These are phyloP conservation scores for Dalbergia cochinchinensis DNA, from an alignment of 306 rosid species.

Conservation along the genomic window DNA sequence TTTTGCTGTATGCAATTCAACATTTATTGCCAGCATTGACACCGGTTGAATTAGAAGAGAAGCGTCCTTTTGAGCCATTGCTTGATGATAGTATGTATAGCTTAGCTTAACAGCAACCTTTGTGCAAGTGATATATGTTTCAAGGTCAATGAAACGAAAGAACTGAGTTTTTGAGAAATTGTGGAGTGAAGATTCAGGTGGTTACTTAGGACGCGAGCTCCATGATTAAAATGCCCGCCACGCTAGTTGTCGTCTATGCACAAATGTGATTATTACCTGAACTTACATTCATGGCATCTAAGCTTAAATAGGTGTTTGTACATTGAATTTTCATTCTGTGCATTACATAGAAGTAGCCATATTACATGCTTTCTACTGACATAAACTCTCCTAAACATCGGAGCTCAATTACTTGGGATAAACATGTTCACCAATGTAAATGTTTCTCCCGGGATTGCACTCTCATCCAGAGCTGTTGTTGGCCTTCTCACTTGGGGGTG, in stretches of 20 bases:
- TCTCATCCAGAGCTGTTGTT: conserved; percentile 9
- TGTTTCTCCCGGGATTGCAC: conserved; percentile 25
- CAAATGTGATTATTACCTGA: conserved; percentile 11
- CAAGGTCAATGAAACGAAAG: neutral
- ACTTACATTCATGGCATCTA: conserved; percentile 38
- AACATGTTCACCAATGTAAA: conserved; percentile 8
- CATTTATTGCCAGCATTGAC: neutral
- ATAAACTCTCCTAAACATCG: conserved; percentile 19
- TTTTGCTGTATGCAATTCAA: conserved; percentile 1
- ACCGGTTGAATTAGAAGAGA: conserved; percentile 20
- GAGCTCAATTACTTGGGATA: conserved; percentile 33
- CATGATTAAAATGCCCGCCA: conserved; percentile 4
- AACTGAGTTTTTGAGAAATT: neutral
- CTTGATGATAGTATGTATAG: neutral
- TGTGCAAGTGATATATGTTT: neutral
- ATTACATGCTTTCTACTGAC: conserved; percentile 26
- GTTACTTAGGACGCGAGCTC: neutral
- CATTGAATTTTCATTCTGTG: conserved; percentile 30
- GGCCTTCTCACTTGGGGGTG: conserved; percentile 42
- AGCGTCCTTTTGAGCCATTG: neutral
- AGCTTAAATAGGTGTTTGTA: conserved; percentile 21
- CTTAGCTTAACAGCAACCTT: too few species aligned
- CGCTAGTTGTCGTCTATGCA: neutral
- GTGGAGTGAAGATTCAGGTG: neutral
- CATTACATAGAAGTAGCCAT: conserved; percentile 27